Evolutionary conservation across 352 stramenopile species (phyloP).

Genomic region (Phytophthora nicotianae): DNA sequence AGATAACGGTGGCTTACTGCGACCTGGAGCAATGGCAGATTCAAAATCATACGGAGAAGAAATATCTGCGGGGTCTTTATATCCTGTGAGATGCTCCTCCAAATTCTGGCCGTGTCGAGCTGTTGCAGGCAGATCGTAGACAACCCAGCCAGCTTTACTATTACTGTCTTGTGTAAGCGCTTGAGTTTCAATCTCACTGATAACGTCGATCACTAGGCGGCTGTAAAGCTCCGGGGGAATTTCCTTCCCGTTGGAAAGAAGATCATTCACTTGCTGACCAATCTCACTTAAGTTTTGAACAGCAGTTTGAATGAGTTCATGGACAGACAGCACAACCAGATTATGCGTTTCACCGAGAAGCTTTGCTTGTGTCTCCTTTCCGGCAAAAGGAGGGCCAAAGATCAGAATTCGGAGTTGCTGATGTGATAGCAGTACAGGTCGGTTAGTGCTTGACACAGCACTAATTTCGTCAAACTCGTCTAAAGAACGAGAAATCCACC

Average conservation of each 20-base stretch:
- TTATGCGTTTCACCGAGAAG: slow-evolving; percentile 58
- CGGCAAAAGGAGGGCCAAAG: slow-evolving; percentile 64
- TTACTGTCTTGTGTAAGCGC: neutral
- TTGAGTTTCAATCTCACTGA: slow-evolving; percentile 26
- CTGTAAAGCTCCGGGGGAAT: slow-evolving; percentile 63
- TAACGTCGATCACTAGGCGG: slow-evolving; percentile 50
- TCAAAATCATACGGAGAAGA: slow-evolving; percentile 60
- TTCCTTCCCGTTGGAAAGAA: slow-evolving; percentile 45
- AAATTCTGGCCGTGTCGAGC: slow-evolving; percentile 47
- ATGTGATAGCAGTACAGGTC: neutral
- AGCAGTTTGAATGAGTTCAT: slow-evolving; percentile 43
- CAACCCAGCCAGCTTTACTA: slow-evolving; percentile 55
- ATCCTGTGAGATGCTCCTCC: slow-evolving; percentile 62
- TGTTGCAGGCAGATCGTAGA: slow-evolving; percentile 69
- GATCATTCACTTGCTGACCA: slow-evolving; percentile 27
- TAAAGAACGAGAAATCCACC: slow-evolving; percentile 46
- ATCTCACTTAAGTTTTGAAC: slow-evolving; percentile 39
- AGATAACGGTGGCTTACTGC: slow-evolving; percentile 40
- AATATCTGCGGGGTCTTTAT: slow-evolving; percentile 47
- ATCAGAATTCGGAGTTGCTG: slow-evolving; percentile 58
- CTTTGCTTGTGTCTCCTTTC: slow-evolving; percentile 59
- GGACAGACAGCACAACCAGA: slow-evolving; percentile 55
- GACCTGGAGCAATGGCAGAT: slow-evolving; percentile 55
- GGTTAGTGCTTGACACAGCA: neutral
- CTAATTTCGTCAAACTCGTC: neutral